Evolutionary conservation across 305 asterid species (phyloP).

Genomic region (Fraxinus angustifolia): DNA sequence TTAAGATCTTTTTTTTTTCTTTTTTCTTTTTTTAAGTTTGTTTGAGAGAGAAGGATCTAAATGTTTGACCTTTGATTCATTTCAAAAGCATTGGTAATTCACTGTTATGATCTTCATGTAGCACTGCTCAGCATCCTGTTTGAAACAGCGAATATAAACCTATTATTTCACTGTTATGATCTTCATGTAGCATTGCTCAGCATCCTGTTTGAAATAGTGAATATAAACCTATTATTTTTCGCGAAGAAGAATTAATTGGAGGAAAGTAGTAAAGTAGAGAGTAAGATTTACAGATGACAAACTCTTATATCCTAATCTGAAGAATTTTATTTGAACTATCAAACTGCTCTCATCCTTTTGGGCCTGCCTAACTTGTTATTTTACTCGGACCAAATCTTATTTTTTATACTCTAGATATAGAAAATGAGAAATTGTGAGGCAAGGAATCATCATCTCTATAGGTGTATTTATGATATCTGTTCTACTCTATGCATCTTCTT

Average conservation of each 20-base stretch:
- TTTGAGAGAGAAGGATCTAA: background rate
- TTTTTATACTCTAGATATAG: background rate
- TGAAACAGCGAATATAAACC: background rate
- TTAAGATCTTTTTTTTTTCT: background rate
- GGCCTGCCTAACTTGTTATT: background rate
- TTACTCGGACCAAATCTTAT: background rate
- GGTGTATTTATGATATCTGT: background rate
- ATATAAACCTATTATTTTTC: background rate
- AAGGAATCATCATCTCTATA: background rate
- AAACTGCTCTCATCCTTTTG: background rate
- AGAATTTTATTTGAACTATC: background rate
- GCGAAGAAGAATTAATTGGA: background rate
- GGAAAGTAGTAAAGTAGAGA: background rate
- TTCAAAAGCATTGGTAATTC: background rate
- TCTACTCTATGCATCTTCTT: background rate
- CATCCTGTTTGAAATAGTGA: background rate
- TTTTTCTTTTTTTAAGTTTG: background rate
- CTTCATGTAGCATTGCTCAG: background rate
- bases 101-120: background rate
- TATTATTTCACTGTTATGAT: background rate
- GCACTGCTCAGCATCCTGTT: background rate
- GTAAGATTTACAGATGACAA: background rate
- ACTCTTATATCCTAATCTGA: background rate
- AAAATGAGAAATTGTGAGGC: background rate
- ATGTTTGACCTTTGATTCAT: background rate